These are phyloP conservation scores for Fusarium sp. DNA, from an alignment of 2,329 filamentous ascomycete species.

Conservation along the genomic window DNA sequence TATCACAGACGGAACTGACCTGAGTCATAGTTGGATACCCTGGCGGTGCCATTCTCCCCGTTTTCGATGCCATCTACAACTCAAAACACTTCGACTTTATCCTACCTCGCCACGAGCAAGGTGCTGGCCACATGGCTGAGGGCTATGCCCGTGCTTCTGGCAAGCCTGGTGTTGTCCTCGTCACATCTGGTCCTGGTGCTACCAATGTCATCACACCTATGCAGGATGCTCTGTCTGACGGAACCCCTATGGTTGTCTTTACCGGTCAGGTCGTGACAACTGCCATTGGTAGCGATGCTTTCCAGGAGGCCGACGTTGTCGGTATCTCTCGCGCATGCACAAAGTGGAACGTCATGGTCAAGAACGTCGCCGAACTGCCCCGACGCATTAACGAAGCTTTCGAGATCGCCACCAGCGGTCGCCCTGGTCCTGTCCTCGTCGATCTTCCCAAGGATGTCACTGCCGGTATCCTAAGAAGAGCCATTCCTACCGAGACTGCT, in stretches of 20 bases:
- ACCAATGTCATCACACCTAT: conserved; percentile 97
- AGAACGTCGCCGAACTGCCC: conserved; percentile 92
- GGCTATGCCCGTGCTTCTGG: conserved; percentile 95
- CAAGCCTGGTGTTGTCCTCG: conserved; percentile 93
- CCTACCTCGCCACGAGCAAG: conserved; percentile 95
- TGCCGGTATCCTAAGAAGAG: conserved; percentile 81
- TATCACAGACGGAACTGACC: conserved; percentile 42
- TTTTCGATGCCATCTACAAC: conserved; percentile 99
- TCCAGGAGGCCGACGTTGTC: conserved; percentile 95
- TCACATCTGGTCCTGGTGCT: conserved; percentile 95
- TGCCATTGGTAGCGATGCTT: conserved; percentile 85
- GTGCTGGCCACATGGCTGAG: conserved; percentile 98
- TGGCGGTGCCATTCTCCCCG: conserved; percentile 94
- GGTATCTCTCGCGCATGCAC: conserved; percentile 85
- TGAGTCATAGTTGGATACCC: conserved; percentile 79
- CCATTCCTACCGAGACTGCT: conserved; percentile 81
- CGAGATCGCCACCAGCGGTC: conserved; percentile 94
- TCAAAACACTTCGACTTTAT: conserved; percentile 97
- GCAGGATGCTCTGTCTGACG: conserved; percentile 95
- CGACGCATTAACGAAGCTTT: conserved; percentile 97
- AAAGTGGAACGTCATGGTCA: conserved; percentile 99
- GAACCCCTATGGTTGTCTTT: conserved; percentile 96
- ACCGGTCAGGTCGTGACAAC: conserved; percentile 90
- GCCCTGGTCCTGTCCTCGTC: conserved; percentile 93
- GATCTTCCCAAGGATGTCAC: conserved; percentile 98